phyloP scores from a whole-genome alignment of 768 basidiomycete genomes.

The Leccinum longicurvipes region DNA sequence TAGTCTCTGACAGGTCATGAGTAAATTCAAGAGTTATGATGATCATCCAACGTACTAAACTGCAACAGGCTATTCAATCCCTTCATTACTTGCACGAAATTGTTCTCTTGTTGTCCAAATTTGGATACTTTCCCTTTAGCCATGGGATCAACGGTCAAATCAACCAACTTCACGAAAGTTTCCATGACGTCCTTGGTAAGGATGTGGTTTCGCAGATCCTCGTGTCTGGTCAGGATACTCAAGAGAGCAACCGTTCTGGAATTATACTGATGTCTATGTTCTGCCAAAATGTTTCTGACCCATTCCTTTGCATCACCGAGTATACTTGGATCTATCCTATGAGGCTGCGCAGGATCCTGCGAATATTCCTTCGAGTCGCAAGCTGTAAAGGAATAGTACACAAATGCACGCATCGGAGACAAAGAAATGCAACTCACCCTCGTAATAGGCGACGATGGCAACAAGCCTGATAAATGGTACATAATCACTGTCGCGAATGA shows the following conservation, averaged over 20 bases:
- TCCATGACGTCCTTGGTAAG: constrained; percentile 14
- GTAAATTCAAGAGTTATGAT: not conserved
- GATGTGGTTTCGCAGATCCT: constrained; percentile 10
- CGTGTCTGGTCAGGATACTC: constrained; percentile 19
- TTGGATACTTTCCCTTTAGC: not conserved
- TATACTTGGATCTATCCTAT: not conserved
- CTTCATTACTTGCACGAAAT: constrained; percentile 22
- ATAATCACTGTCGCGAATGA: not conserved
- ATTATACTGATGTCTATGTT: constrained; percentile 15
- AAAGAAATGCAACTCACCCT: constrained; percentile 9
- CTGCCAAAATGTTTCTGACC: constrained; percentile 6
- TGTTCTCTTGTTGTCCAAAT: not conserved
- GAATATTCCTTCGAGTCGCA: not conserved
- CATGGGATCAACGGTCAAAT: constrained; percentile 1
- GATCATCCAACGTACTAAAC: constrained; percentile 10
- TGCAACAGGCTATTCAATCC: constrained; percentile 15
- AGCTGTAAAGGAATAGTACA: constrained; percentile 4
- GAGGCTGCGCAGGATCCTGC: not conserved
- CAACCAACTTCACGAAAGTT: constrained; percentile 14
- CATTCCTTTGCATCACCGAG: constrained; percentile 16
- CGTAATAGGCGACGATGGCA: constrained; percentile 12
- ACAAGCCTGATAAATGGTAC: not conserved
- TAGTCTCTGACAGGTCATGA: constrained; percentile 8
- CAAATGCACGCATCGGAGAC: no score
- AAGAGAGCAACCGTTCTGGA: constrained; percentile 22